Base-by-base conservation (phyloP, 2,329 filamentous ascomycete species). In the Penicillium psychrosexuale region DNA sequence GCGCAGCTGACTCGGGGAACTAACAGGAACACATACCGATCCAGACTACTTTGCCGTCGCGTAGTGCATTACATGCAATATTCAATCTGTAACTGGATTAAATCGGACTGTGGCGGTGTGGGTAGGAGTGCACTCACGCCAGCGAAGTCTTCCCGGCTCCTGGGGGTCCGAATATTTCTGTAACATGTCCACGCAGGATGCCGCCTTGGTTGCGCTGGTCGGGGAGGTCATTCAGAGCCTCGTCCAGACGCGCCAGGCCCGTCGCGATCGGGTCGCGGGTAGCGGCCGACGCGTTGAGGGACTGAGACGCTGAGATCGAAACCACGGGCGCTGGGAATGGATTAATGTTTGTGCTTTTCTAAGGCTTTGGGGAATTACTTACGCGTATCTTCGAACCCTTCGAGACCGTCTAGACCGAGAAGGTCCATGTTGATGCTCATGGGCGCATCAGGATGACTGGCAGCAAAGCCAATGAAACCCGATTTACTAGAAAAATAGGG, bases 81-180 rank as follows among this genome's bases (percentile, higher is more conserved):
- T 91, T 89, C 64, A 93, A 81, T 34, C 90, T 93, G 69, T 50
- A 47, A n/a, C 45, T 19, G n/a, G 55, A 49, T 69, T 57, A 55
- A 43, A 55, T 45, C 15, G 44, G 15, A 37, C 50, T 53, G 30
- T 58, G 39, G 33, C 49, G 22, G 19, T 42, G 19, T 44, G 31
- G 34, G 40, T 30, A 9, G 28, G 55, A n/a, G 22, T 28, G 37
- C 19, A 75, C 84, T 75, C 79, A 93, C 89, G 87, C 89, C 63
- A 97, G 77, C 12, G 87, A 81, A 4, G 91, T 96, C 78, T 96
- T 97, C 30, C 92, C 93, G 27, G 84, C 84, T 1, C 91, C 92
- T 8, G 90, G 88, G 11, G 92, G 91, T 0, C 93, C 93, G 82
- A 90, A 96, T 47, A 96, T 77, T 72, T 97, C 93, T 3, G 89